Conservation (phyloP, 192 early-diverging fungal species). For the Backusella mclennaniae region DNA sequence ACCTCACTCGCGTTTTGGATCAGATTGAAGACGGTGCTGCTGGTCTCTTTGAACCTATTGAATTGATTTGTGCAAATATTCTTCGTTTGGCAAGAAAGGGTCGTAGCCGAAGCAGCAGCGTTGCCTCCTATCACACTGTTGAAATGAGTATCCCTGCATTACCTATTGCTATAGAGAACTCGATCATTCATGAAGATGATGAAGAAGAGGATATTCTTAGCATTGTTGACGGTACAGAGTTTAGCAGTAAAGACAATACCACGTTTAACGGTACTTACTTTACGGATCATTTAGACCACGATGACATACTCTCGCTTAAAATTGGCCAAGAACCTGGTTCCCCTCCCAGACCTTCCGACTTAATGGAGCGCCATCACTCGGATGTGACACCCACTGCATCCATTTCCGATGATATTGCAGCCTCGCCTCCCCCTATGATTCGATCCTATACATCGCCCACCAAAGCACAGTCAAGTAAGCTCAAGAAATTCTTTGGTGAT, state of each 20-base stretch:
- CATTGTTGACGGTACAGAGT: neutral
- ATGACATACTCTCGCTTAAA: neutral
- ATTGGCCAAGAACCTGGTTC: neutral
- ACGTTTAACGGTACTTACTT: neutral
- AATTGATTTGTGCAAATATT: constrained; percentile 19
- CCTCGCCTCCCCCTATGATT: neutral
- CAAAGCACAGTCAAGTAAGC: constrained; percentile 32
- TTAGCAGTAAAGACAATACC: neutral
- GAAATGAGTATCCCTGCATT: neutral
- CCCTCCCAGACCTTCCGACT: neutral
- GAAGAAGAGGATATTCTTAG: neutral
- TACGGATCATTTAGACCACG: neutral
- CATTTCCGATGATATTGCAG: neutral
- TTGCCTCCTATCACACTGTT: neutral
- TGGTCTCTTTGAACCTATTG: neutral
- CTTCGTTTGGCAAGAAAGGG: neutral
- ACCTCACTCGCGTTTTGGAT: neutral
- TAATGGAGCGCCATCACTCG: neutral
- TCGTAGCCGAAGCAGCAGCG: constrained; percentile 4
- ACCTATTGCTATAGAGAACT: neutral
- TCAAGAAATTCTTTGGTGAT: constrained; percentile 64
- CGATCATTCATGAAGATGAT: neutral
- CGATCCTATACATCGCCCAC: constrained; percentile 4
- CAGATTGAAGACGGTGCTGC: constrained; percentile 1
- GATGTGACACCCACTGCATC: neutral